Conservation (phyloP, 108 stramenopile species). For the Chaetoceros tenuissimus region DNA sequence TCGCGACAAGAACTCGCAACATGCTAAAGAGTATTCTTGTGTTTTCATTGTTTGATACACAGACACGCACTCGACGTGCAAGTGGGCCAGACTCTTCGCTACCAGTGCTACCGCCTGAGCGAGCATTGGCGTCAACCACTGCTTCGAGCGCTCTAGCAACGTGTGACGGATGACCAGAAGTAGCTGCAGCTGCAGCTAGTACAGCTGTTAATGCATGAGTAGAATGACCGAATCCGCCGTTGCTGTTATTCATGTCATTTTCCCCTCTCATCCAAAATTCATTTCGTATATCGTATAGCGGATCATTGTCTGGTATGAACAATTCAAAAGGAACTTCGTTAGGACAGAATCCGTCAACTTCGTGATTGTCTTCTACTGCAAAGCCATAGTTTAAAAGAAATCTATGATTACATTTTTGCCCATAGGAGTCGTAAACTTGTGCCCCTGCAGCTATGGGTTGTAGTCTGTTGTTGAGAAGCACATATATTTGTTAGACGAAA, state of each 20-base stretch:
- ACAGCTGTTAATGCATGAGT: constrained; percentile 7
- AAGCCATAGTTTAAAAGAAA: constrained; percentile 99
- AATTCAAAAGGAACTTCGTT: constrained; percentile 94
- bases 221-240: constrained; percentile 1
- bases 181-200: not conserved
- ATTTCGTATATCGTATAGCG: constrained; percentile 50
- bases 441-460: constrained; percentile 64
- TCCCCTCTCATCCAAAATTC: constrained; percentile 90
- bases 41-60: constrained; percentile 95
- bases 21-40: constrained; percentile 77
- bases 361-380: constrained; percentile 94
- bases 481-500: not conserved
- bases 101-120: not conserved
- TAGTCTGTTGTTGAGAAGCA: constrained; percentile 18
- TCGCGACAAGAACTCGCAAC: constrained; percentile 69
- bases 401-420: constrained; percentile 99
- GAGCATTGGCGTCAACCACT: not conserved
- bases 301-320: constrained; percentile 45
- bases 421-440: constrained; percentile 98
- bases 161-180: not conserved
- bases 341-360: constrained; percentile 96
- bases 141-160: constrained; percentile 1
- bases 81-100: constrained; percentile 9
- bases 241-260: constrained; percentile 5
- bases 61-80: constrained; percentile 82